Conservation (phyloP, 2,329 filamentous ascomycete species). For the Phyllosticta paracitricarpa region DNA sequence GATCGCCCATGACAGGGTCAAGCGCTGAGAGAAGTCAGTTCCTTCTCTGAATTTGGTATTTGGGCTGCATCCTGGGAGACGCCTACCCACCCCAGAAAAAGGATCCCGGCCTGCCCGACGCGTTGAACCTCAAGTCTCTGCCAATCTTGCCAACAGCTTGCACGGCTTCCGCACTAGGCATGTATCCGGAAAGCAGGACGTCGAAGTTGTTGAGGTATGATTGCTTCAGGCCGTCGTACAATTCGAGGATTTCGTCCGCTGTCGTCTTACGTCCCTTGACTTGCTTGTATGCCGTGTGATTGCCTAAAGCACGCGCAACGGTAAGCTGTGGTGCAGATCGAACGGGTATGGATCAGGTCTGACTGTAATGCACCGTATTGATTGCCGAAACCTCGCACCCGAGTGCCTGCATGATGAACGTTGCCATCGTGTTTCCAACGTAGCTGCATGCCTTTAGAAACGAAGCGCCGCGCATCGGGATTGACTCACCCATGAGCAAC, state of each 20-base stretch:
- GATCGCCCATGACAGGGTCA: slow-evolving; percentile 97
- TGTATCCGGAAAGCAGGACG: slow-evolving; percentile 89
- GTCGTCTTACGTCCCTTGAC: slow-evolving; percentile 76
- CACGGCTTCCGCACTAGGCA: slow-evolving; percentile 77
- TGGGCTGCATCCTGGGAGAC: neutral
- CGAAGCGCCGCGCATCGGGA: neutral
- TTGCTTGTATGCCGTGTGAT: slow-evolving; percentile 87
- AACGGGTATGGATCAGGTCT: slow-evolving; percentile 25
- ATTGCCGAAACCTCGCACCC: slow-evolving; percentile 90
- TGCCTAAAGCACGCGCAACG: slow-evolving; percentile 48
- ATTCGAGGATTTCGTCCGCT: slow-evolving; percentile 69
- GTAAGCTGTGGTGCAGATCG: neutral
- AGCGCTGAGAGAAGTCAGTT: slow-evolving; percentile 46
- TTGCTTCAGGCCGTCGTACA: slow-evolving; percentile 76
- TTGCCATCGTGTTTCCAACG: slow-evolving; percentile 96
- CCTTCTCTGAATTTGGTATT: neutral
- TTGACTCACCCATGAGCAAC: slow-evolving; percentile 62
- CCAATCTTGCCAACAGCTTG: slow-evolving; percentile 77
- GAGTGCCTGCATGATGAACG: slow-evolving; percentile 84
- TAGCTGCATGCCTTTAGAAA: slow-evolving; percentile 50
- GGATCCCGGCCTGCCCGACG: slow-evolving; percentile 52
- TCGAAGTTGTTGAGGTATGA: slow-evolving; percentile 83
- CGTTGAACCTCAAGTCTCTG: slow-evolving; percentile 62
- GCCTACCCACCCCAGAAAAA: slow-evolving; percentile 71
- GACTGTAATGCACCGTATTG: slow-evolving; percentile 97